Base-by-base conservation (phyloP, 2,329 filamentous ascomycete genomes). In the Sporothrix globosa region DNA sequence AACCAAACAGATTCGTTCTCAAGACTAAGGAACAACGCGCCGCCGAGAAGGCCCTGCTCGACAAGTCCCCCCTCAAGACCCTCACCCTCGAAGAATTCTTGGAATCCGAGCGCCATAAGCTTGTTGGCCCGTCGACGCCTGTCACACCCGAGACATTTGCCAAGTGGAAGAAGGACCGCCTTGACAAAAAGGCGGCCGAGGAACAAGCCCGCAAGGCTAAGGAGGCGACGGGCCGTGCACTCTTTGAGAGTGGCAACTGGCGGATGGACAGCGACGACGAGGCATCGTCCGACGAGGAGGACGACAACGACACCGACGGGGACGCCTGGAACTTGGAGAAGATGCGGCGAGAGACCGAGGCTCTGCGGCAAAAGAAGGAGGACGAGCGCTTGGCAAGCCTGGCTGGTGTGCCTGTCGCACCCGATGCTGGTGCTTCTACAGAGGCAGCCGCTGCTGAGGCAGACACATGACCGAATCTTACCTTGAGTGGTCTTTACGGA, bases 211-310 rank as follows among this genome's bases (percentile, higher is more conserved):
- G 91, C 78, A 90, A 91, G 81, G 92, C 93, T 77, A 98, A 97
- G 86, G 96, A 99, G 76, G 95, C 94, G 27, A 99, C 96, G 24
- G 96, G 96, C 77, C 89, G 94, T 82, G 92, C 93, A 9, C 85
- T 99, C 82, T 99, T 99, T 80, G 96, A 99, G 82, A 96, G 93
- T 80, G 96, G 96, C 77, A 94, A 96, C 80, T 99, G 95, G 95
- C 85, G 89, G 72, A 84, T 82, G 48, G 87, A 87, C 34, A 87
- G 87, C 56, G 87, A 87, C 61, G 90, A 90, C 44, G 88, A 87
- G 0, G 84, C 83, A 3, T 86, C 86, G 4, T 85, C 88, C 21
- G 89, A 89, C 13, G 89, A 88, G 17, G 86, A 87, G 54, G 86
- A 87, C n/a, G 81, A 83, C 21, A 81, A 82, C 60, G 82, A 83